Evolutionary conservation across 257 asterid species (phyloP).

Genomic region (Solanum bulbocastanum): DNA sequence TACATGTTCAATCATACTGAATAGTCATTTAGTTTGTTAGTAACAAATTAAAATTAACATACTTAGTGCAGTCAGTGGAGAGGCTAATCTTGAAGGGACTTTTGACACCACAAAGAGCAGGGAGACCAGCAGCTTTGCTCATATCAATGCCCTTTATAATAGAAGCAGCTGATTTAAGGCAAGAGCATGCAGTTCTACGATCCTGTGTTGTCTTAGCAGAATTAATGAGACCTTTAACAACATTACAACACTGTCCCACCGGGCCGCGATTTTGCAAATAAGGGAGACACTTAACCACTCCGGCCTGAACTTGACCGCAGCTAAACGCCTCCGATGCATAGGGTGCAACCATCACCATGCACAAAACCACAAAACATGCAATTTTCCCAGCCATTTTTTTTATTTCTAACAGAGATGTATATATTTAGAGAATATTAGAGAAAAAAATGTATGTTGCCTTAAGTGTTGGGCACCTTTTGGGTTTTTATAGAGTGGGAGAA

Average conservation of each 20-base stretch:
- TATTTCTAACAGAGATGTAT: not conserved
- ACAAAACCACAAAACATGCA: not conserved
- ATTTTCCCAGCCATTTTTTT: not conserved
- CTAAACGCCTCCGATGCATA: not conserved
- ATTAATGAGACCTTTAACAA: not conserved
- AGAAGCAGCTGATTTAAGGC: not conserved
- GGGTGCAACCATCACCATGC: constrained; percentile 7
- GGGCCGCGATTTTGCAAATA: constrained; percentile 3
- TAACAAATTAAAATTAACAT: not conserved
- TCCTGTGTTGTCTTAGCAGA: constrained; percentile 5
- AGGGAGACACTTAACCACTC: not conserved
- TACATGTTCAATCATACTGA: not conserved
- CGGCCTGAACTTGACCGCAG: not conserved
- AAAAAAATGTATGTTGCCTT: not conserved
- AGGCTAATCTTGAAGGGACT: constrained; percentile 10
- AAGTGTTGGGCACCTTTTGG: not conserved
- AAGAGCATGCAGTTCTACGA: constrained; percentile 9
- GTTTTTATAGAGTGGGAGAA: not conserved
- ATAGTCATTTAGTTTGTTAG: no score
- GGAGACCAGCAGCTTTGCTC: constrained; percentile 3
- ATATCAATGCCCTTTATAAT: not conserved
- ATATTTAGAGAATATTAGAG: not conserved
- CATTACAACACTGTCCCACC: not conserved
- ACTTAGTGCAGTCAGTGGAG: constrained; percentile 13
- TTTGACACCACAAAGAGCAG: not conserved